These are phyloP conservation scores for Cordyceps cateniannulata DNA, from an alignment of 2,329 filamentous ascomycete genomes.

Conservation along the genomic window DNA sequence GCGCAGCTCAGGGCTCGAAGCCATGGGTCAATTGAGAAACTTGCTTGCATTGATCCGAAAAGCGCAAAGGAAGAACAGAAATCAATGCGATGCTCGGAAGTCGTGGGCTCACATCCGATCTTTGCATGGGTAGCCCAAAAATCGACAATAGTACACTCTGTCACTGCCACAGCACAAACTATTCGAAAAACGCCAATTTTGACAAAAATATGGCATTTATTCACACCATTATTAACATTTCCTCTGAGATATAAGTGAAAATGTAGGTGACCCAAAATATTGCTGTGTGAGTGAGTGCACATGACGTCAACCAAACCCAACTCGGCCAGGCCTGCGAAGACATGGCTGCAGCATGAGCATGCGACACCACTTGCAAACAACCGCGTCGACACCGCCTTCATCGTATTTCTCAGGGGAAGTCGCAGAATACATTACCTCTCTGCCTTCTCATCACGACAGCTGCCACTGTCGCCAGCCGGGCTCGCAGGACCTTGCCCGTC, in stretches of 20 bases:
- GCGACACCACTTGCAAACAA: background rate
- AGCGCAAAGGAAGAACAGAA: too few species aligned
- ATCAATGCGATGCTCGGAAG: too few species aligned
- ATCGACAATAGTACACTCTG: background rate
- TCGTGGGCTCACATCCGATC: too few species aligned
- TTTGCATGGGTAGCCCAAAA: too few species aligned
- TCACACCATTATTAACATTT: background rate
- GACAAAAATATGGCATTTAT: background rate
- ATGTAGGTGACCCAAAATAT: background rate
- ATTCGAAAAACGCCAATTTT: background rate
- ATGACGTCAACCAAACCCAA: conserved; percentile 12
- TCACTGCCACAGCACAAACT: background rate
- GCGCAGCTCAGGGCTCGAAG: too few species aligned
- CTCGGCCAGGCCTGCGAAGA: background rate
- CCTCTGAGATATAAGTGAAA: background rate
- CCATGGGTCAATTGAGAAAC: too few species aligned
- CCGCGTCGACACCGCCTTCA: background rate
- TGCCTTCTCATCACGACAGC: background rate
- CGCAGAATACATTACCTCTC: background rate
- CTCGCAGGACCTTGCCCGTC: background rate
- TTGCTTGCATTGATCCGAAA: too few species aligned
- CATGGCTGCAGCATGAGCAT: background rate
- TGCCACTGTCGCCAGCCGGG: too few species aligned
- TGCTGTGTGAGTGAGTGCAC: background rate
- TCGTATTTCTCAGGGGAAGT: background rate